phyloP scores from a whole-genome alignment of 768 basidiomycete genomes.

The Neoboletus magnificus region DNA sequence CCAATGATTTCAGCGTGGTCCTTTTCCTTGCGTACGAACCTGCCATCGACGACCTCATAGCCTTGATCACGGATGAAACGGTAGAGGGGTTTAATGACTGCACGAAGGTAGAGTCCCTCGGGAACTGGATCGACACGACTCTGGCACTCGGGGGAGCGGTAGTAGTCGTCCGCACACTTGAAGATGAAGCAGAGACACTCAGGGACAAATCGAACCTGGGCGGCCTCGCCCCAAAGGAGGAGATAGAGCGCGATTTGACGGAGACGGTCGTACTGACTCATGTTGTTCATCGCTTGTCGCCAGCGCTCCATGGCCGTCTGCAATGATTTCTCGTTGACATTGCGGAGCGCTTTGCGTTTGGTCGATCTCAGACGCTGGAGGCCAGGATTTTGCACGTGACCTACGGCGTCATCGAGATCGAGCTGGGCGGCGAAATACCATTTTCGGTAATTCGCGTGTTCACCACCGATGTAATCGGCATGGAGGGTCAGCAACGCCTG shows the following conservation, averaged over 20 bases:
- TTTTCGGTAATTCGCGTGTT: conserved; percentile 98
- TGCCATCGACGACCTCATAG: conserved; percentile 93
- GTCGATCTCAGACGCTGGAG: conserved; percentile 78
- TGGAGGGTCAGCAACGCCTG: conserved; percentile 94
- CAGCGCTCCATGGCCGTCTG: conserved; percentile 86
- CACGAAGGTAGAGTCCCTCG: conserved; percentile 89
- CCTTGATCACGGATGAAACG: conserved; percentile 97
- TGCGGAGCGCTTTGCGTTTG: conserved; percentile 55
- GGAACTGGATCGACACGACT: conserved; percentile 87
- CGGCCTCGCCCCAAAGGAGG: conserved; percentile 97
- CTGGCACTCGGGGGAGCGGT: conserved; percentile 98
- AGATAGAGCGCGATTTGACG: conserved; percentile 95
- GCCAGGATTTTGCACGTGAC: conserved; percentile 88
- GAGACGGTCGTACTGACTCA: conserved; percentile 97
- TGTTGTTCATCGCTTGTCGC: conserved; percentile 97
- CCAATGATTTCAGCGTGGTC: conserved; percentile 96
- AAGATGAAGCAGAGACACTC: conserved; percentile 99
- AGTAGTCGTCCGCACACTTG: conserved; percentile 99
- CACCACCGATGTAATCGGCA: conserved; percentile 98
- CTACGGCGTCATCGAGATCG: conserved; percentile 96
- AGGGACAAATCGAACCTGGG: conserved; percentile 93
- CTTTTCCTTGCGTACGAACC: conserved; percentile 87
- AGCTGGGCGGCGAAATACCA: conserved; percentile 99
- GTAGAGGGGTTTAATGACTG: conserved; percentile 92
- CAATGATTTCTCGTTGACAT: conserved; percentile 58